Conservation (phyloP, 768 basidiomycete species). For the Podaxis sp. region DNA sequence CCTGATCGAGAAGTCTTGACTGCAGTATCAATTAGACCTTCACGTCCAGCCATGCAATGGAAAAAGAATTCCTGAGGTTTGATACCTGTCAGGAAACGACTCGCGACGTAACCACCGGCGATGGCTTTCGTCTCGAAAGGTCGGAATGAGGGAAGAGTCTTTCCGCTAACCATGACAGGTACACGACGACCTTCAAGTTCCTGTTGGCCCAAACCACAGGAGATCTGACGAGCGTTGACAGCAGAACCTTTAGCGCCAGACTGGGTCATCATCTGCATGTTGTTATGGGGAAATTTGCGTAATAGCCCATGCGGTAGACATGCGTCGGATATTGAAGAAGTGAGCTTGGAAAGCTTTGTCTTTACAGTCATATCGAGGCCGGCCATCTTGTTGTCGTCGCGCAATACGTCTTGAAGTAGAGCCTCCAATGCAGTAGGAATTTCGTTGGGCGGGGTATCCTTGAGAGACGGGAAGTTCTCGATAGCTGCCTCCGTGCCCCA, state of each 20-base stretch:
- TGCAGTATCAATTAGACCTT: slow-evolving; percentile 98
- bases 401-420: slow-evolving; percentile 86
- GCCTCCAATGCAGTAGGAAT: slow-evolving; percentile 51
- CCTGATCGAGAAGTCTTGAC: slow-evolving; percentile 99
- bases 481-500: slow-evolving; percentile 86
- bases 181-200: slow-evolving; percentile 98
- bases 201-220: slow-evolving; percentile 96
- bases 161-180: slow-evolving; percentile 98
- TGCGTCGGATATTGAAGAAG: slow-evolving; percentile 83
- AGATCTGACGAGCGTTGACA: slow-evolving; percentile 97
- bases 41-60: slow-evolving; percentile 99
- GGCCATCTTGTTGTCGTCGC: slow-evolving; percentile 97
- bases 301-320: slow-evolving; percentile 84
- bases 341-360: slow-evolving; percentile 79
- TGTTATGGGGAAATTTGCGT: slow-evolving; percentile 94
- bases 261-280: slow-evolving; percentile 99
- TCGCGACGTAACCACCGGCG: slow-evolving; percentile 96
- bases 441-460: slow-evolving; percentile 44
- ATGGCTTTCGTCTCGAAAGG: slow-evolving; percentile 98
- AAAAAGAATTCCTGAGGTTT: slow-evolving; percentile 99
- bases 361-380: slow-evolving; percentile 93
- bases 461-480: slow-evolving; percentile 82
- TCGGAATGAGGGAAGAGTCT: slow-evolving; percentile 95
- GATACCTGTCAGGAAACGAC: slow-evolving; percentile 97
- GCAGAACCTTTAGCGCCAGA: slow-evolving; percentile 98